Percentiles rank a stretch among this genome's conserved stretches.
phyloP scores from a whole-genome alignment of 2,329 filamentous ascomycete species.

The Fusarium pseudocircinatum region DNA sequence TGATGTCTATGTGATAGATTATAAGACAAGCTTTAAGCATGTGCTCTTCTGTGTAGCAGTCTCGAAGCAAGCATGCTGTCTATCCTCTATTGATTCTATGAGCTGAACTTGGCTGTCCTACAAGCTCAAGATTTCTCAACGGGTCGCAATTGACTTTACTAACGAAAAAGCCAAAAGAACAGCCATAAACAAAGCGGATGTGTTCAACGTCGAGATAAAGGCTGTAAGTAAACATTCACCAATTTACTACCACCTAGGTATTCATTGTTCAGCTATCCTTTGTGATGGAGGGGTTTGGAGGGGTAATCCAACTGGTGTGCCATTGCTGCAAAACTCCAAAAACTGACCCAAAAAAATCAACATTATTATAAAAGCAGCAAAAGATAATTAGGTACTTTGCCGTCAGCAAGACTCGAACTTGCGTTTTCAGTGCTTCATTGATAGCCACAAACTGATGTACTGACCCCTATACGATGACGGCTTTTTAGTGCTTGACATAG shows the following conservation, averaged over 20 bases:
- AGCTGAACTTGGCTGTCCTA: not conserved
- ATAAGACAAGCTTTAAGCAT: too few relatives aligned
- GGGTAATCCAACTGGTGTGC: not conserved
- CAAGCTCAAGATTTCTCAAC: not conserved
- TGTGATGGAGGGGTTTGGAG: slow-evolving; percentile 6
- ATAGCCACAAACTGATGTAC: slow-evolving; percentile 39
- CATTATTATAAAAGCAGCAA: not conserved
- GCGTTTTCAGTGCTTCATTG: slow-evolving; percentile 34
- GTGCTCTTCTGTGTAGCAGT: not conserved
- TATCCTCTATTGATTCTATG: not conserved
- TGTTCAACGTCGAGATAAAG: not conserved
- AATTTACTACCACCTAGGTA: not conserved
- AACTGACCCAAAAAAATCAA: not conserved
- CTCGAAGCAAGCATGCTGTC: not conserved
- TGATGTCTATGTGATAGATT: too few relatives aligned
- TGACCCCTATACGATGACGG: slow-evolving; percentile 42
- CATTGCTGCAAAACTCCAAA: not conserved
- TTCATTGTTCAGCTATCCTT: not conserved
- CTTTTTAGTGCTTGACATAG: slow-evolving; percentile 9
- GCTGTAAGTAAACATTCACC: not conserved
- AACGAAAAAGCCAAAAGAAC: not conserved
- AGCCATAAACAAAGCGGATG: not conserved
- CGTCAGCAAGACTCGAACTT: slow-evolving; percentile 40
- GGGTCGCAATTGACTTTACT: not conserved
- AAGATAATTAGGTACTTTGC: slow-evolving; percentile 8